These are phyloP conservation scores for Xylariaceae sp. DNA, from an alignment of 2,329 filamentous ascomycete genomes.

Conservation along the genomic window DNA sequence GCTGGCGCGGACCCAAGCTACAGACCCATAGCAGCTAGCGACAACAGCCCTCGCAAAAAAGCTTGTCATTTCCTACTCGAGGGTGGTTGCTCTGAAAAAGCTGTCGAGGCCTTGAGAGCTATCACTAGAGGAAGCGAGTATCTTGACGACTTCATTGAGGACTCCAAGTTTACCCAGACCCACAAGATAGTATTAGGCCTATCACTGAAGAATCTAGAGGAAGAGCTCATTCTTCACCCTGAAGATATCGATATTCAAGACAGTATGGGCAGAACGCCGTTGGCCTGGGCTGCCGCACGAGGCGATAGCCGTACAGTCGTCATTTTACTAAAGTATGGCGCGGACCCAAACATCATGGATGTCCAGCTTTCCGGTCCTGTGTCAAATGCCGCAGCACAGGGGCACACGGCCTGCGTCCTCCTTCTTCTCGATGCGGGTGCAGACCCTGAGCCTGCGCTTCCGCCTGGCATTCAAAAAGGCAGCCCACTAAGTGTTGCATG, in stretches of 20 bases:
- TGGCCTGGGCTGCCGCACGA: conserved; percentile 28
- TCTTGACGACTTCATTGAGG: conserved; percentile 9
- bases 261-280: conserved; percentile 23
- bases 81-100: conserved; percentile 16
- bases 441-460: conserved; percentile 32
- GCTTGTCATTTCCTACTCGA: conserved; percentile 29
- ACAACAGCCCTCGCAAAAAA: conserved; percentile 21
- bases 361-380: conserved; percentile 24
- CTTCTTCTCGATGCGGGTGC: conserved; percentile 28
- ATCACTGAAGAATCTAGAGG: conserved; percentile 11
- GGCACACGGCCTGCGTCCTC: conserved; percentile 20
- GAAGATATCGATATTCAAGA: conserved; percentile 21
- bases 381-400: conserved; percentile 27
- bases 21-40: conserved; percentile 13
- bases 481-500: conserved; percentile 37
- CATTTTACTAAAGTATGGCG: conserved; percentile 13
- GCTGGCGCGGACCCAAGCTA: conserved; percentile 38
- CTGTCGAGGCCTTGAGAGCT: conserved; percentile 20
- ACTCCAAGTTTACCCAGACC: conserved; percentile 20
- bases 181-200: conserved; percentile 26
- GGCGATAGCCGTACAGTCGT: conserved; percentile 19
- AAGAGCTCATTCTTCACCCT: conserved; percentile 13
- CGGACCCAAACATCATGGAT: conserved; percentile 28
- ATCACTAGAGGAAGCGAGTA: conserved; percentile 27
- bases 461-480: conserved; percentile 31